Evolutionary conservation across 2,329 filamentous ascomycete genomes (phyloP).

Genomic region (Exophiala calicioides): DNA sequence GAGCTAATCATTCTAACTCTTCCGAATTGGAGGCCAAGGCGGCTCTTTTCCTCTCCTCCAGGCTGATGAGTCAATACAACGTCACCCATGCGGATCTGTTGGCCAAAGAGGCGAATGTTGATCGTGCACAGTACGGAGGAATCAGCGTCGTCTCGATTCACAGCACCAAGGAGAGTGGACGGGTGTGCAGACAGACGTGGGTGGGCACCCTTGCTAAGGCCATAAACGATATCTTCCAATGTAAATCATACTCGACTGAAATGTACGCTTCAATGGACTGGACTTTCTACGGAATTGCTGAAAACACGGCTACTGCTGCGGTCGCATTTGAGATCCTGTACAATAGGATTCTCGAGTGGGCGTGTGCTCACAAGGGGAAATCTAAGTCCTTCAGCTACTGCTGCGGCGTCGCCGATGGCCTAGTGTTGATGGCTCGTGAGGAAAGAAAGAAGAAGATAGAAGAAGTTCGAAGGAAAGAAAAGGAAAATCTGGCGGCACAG

Average conservation of each 20-base stretch:
- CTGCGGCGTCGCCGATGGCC: slow-evolving; percentile 29
- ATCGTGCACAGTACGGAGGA: slow-evolving; percentile 7
- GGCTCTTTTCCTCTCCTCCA: slow-evolving; percentile 18
- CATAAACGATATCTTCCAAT: slow-evolving; percentile 21
- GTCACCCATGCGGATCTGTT: slow-evolving; percentile 23
- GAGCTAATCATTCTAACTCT: slow-evolving; percentile 27
- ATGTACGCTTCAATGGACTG: slow-evolving; percentile 17
- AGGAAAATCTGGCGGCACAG: slow-evolving; percentile 8
- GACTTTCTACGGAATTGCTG: slow-evolving; percentile 32
- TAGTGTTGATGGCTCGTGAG: slow-evolving; percentile 25
- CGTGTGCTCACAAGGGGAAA: slow-evolving; percentile 26
- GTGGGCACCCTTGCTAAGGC: slow-evolving; percentile 6
- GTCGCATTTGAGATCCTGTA: slow-evolving; percentile 32
- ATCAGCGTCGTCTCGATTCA: slow-evolving; percentile 12
- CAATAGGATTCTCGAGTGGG: slow-evolving; percentile 32
- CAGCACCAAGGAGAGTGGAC: slow-evolving; percentile 6
- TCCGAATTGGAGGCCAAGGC: slow-evolving; percentile 31
- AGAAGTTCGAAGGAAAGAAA: slow-evolving; percentile 22
- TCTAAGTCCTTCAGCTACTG: slow-evolving; percentile 29
- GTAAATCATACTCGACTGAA: slow-evolving; percentile 13
- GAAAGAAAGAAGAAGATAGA: slow-evolving; percentile 30
- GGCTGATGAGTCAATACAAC: slow-evolving; percentile 20
- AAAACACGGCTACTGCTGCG: slow-evolving; percentile 31
- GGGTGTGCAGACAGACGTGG: slow-evolving; percentile 14
- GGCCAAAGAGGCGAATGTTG: slow-evolving; percentile 3